Conservation (phyloP, 2,329 filamentous ascomycete species). For the Aspergillus versicolor region DNA sequence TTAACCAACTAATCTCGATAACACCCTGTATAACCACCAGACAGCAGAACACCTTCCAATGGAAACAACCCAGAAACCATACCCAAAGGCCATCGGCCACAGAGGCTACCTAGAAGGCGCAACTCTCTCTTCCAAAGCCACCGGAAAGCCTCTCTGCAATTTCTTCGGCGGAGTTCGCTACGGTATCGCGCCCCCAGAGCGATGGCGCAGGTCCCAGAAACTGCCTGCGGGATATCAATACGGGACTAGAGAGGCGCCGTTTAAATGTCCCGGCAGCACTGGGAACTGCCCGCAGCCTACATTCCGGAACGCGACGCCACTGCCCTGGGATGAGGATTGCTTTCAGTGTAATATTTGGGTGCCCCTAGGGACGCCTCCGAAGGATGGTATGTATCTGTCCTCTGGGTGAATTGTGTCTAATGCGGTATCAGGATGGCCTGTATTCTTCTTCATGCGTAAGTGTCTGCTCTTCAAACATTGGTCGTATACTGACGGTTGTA, state of each 20-base stretch:
- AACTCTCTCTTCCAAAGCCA: conserved; percentile 39
- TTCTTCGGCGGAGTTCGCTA: conserved; percentile 59
- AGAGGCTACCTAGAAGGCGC: conserved; percentile 53
- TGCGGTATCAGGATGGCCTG: conserved; percentile 52
- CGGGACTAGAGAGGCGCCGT: conserved; percentile 50
- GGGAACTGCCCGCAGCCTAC: conserved; percentile 54
- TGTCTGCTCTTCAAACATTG: background rate
- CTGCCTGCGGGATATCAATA: conserved; percentile 52
- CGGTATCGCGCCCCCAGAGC: conserved; percentile 50
- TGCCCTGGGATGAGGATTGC: conserved; percentile 51
- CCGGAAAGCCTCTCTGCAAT: conserved; percentile 42
- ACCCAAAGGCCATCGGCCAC: conserved; percentile 28
- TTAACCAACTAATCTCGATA: too few species aligned
- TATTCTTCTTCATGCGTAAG: conserved; percentile 58
- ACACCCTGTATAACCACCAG: too few species aligned
- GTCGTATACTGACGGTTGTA: background rate
- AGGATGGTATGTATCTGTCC: conserved; percentile 23
- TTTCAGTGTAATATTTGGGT: conserved; percentile 58
- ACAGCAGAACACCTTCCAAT: conserved; percentile 12
- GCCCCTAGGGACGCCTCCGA: conserved; percentile 47
- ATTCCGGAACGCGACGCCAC: conserved; percentile 15
- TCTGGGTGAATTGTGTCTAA: background rate
- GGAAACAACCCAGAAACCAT: conserved; percentile 25
- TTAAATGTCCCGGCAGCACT: conserved; percentile 39
- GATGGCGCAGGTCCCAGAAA: conserved; percentile 51